A percentile compares a stretch with the other conserved stretches of the same genome.
phyloP scores from a whole-genome alignment of 371 early-diverging fungal species.

The Lichtheimia hyalospora region DNA sequence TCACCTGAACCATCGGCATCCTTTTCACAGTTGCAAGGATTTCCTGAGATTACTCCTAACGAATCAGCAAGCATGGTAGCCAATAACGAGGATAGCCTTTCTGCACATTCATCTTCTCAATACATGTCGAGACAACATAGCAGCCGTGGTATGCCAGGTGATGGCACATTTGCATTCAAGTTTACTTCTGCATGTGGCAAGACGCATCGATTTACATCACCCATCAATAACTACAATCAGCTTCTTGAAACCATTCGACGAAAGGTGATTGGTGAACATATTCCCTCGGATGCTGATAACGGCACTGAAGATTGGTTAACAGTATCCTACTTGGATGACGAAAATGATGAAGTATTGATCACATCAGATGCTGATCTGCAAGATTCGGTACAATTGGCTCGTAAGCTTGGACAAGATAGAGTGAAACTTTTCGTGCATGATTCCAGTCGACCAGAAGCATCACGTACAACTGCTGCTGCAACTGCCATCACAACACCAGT shows the following conservation, averaged over 20 bases:
- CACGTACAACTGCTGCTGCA: background rate
- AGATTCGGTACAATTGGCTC: conserved; percentile 79
- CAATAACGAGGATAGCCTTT: conserved; percentile 27
- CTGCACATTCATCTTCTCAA: conserved; percentile 20
- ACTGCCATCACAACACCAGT: background rate
- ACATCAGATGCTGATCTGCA: conserved; percentile 73
- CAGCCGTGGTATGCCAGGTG: conserved; percentile 3
- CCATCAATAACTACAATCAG: conserved; percentile 39
- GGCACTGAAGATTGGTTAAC: conserved; percentile 45
- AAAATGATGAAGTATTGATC: conserved; percentile 79
- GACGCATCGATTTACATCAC: conserved; percentile 75
- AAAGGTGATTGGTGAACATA: conserved; percentile 27
- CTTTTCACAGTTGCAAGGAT: conserved; percentile 37
- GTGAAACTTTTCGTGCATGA: conserved; percentile 71
- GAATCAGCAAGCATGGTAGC: conserved; percentile 49
- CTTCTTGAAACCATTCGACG: conserved; percentile 52
- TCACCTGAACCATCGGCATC: conserved; percentile 46
- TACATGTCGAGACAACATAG: conserved; percentile 7
- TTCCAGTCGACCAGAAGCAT: conserved; percentile 11
- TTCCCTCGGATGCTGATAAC: conserved; percentile 3
- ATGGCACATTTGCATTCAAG: conserved; percentile 72
- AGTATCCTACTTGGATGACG: conserved; percentile 85
- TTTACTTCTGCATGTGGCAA: conserved; percentile 63
- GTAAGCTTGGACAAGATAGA: conserved; percentile 64
- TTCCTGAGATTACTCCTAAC: conserved; percentile 45